phyloP scores from a whole-genome alignment of 2,329 filamentous ascomycete species.

The Neofusicoccum parvum region DNA sequence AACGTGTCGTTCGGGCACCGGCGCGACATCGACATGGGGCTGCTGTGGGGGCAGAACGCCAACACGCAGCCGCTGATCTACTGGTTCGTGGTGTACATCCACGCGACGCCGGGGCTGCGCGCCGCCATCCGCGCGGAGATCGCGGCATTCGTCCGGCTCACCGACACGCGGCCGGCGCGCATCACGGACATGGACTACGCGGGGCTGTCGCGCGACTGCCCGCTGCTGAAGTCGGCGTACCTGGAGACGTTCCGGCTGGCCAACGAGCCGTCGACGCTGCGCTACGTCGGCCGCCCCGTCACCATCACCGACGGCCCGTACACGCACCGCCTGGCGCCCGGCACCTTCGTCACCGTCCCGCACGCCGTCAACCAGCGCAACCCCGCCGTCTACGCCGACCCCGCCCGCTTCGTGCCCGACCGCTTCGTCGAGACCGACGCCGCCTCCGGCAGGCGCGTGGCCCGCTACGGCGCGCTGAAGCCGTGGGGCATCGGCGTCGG shows the following conservation, averaged over 20 bases:
- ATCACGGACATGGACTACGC: not conserved
- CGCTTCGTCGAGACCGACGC: constrained; percentile 22
- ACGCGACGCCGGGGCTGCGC: constrained; percentile 26
- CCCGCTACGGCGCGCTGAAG: constrained; percentile 22
- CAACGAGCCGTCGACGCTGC: constrained; percentile 21
- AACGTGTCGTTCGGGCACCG: constrained; percentile 29
- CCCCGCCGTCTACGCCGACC: constrained; percentile 16
- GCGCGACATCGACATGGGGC: constrained; percentile 41
- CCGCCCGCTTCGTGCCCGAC: constrained; percentile 20
- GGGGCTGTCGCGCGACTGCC: constrained; percentile 29
- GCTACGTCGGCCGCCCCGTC: constrained; percentile 32
- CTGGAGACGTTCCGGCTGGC: constrained; percentile 41
- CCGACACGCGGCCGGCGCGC: not conserved
- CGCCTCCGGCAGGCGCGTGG: constrained; percentile 14
- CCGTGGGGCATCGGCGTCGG: constrained; percentile 44
- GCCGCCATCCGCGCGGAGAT: constrained; percentile 38
- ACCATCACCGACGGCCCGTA: constrained; percentile 34
- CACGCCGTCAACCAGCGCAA: constrained; percentile 18
- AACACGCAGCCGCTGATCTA: constrained; percentile 50
- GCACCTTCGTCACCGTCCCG: constrained; percentile 14
- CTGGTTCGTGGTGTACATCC: constrained; percentile 42
- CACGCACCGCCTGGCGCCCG: not conserved
- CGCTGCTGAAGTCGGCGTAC: constrained; percentile 41
- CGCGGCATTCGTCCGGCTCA: constrained; percentile 33
- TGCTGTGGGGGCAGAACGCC: constrained; percentile 58